phyloP scores from a whole-genome alignment of 208 protist species.

The Wallacemonas sp. region DNA sequence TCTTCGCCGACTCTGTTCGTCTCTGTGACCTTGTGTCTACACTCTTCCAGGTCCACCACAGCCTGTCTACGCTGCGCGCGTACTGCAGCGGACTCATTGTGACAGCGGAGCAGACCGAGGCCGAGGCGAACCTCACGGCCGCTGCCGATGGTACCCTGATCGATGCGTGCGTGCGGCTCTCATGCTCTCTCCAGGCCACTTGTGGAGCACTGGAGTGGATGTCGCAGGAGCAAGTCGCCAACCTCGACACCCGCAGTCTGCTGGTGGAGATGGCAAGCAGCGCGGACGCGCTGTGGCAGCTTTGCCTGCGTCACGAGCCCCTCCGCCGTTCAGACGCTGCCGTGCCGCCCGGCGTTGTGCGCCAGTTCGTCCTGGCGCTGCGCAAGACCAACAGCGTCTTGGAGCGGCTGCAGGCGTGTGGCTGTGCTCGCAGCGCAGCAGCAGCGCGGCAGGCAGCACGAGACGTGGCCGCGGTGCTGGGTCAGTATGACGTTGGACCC shows the following conservation, averaged over 20 bases:
- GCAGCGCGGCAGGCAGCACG: slow-evolving; percentile 9
- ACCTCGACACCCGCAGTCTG: slow-evolving; percentile 14
- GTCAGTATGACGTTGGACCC: background rate
- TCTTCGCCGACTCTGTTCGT: slow-evolving; percentile 49
- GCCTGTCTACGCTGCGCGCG: slow-evolving; percentile 37
- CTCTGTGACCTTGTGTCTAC: slow-evolving; percentile 19
- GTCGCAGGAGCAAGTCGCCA: slow-evolving; percentile 31
- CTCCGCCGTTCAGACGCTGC: slow-evolving; percentile 24
- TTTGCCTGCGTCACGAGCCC: slow-evolving; percentile 41
- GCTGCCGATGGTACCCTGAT: slow-evolving; percentile 24
- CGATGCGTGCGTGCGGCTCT: slow-evolving; percentile 42
- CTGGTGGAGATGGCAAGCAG: slow-evolving; percentile 37
- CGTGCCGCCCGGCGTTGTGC: slow-evolving; percentile 24
- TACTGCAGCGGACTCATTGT: slow-evolving; percentile 36
- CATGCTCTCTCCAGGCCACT: slow-evolving; percentile 49
- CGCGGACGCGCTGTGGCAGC: slow-evolving; percentile 57
- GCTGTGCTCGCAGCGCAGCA: slow-evolving; percentile 1
- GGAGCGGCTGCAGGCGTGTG: slow-evolving; percentile 19
- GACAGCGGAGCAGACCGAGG: slow-evolving; percentile 19
- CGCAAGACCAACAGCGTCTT: slow-evolving; percentile 23
- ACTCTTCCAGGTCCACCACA: slow-evolving; percentile 32
- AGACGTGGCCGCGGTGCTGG: slow-evolving; percentile 17
- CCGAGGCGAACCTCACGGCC: slow-evolving; percentile 6
- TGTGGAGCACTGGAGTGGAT: slow-evolving; percentile 57
- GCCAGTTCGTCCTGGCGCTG: slow-evolving; percentile 14